Conservation (phyloP, 1,284 basidiomycete genomes). For the Clitocybe nebularis region DNA sequence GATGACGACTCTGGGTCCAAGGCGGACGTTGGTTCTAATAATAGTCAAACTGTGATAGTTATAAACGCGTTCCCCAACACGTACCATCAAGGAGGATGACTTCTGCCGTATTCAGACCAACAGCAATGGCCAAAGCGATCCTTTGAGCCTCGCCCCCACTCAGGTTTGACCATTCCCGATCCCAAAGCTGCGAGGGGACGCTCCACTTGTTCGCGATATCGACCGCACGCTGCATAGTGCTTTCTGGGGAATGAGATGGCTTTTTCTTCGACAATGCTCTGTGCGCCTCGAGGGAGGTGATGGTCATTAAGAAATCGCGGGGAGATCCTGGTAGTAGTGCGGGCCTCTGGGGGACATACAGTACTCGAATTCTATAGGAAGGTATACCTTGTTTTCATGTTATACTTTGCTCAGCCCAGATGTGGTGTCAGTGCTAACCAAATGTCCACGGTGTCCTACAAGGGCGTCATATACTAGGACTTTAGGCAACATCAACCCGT, state of each 20-base stretch:
- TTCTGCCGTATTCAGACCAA: slow-evolving; percentile 73
- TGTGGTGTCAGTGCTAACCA: slow-evolving; percentile 11
- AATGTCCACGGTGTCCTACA: slow-evolving; percentile 14
- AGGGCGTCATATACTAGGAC: slow-evolving; percentile 3
- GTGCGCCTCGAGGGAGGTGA: slow-evolving; percentile 58
- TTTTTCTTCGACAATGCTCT: slow-evolving; percentile 19
- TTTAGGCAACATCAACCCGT: slow-evolving; percentile 2
- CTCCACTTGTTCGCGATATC: slow-evolving; percentile 67
- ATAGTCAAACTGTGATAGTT: no score
- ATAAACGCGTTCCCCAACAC: no score
- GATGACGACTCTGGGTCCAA: slow-evolving; percentile 68
- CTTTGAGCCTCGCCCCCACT: slow-evolving; percentile 84
- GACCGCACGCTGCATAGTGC: slow-evolving; percentile 38
- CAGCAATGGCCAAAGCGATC: slow-evolving; percentile 70
- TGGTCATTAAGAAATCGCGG: slow-evolving; percentile 59
- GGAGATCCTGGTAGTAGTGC: slow-evolving; percentile 81
- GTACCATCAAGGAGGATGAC: slow-evolving; percentile 81
- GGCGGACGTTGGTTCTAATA: slow-evolving; percentile 83
- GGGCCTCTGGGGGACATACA: slow-evolving; percentile 84
- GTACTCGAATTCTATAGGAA: slow-evolving; percentile 68
- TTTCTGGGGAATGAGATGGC: slow-evolving; percentile 19
- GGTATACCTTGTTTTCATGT: slow-evolving; percentile 55
- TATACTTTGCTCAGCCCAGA: slow-evolving; percentile 9
- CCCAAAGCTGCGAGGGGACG: slow-evolving; percentile 67
- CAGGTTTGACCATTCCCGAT: slow-evolving; percentile 70